Evolutionary conservation across 2,329 filamentous ascomycete species (phyloP).

Genomic region (Laburnicola sp.): DNA sequence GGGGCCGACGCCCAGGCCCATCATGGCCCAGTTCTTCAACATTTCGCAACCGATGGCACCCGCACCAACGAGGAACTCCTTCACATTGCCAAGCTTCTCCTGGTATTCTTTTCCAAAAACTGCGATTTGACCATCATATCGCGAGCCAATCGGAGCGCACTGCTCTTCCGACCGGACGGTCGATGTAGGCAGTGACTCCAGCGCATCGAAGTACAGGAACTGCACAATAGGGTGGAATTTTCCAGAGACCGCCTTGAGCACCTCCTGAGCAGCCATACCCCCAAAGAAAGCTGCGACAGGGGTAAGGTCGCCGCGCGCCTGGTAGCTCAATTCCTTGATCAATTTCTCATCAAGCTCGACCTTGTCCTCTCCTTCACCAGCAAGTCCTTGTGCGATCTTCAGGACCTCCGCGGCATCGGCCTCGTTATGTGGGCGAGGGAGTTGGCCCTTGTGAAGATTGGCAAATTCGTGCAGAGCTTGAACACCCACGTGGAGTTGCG

Average conservation of each 20-base stretch:
- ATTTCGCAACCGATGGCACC: conserved; percentile 98
- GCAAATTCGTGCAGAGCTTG: conserved; percentile 89
- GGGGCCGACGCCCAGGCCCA: conserved; percentile 85
- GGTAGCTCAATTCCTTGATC: conserved; percentile 89
- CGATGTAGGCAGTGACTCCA: conserved; percentile 87
- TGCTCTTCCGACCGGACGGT: conserved; percentile 77
- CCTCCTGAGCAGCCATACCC: conserved; percentile 89
- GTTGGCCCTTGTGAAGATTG: conserved; percentile 68
- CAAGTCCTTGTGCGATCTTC: conserved; percentile 73
- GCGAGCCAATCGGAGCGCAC: conserved; percentile 80
- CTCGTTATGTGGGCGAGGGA: conserved; percentile 82
- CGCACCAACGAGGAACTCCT: conserved; percentile 91
- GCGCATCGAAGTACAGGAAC: conserved; percentile 95
- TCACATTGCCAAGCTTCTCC: conserved; percentile 87
- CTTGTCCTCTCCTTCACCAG: conserved; percentile 67
- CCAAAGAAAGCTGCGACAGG: conserved; percentile 96
- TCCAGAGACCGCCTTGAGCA: conserved; percentile 94
- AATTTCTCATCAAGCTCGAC: conserved; percentile 89
- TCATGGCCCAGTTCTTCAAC: conserved; percentile 99
- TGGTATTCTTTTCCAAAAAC: conserved; percentile 94
- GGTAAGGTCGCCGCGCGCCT: conserved; percentile 86
- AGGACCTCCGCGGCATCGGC: conserved; percentile 79
- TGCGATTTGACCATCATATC: conserved; percentile 96
- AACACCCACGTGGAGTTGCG: conserved; percentile 88
- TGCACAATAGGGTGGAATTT: conserved; percentile 97